phyloP scores from a whole-genome alignment of 2,329 filamentous ascomycete genomes.

The Aschersonia sp. region DNA sequence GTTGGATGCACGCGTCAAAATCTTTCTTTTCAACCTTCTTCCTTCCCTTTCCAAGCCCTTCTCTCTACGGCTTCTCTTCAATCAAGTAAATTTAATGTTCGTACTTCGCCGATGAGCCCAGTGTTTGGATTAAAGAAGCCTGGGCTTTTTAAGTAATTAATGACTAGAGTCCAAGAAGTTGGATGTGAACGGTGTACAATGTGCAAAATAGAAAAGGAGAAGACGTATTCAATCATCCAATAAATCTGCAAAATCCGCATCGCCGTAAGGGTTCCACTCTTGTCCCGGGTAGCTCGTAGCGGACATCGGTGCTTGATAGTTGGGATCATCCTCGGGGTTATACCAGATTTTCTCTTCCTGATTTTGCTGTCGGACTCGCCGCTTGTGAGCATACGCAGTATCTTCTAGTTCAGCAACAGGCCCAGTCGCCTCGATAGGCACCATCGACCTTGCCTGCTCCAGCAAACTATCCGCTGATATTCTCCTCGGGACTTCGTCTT shows the following conservation, averaged over 20 bases:
- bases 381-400: conserved; percentile 28
- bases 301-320: conserved; percentile 39
- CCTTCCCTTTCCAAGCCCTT: too few species aligned
- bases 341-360: conserved; percentile 41
- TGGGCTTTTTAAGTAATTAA: too few species aligned
- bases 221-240: not conserved
- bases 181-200: too few species aligned
- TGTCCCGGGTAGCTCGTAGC: conserved; percentile 56
- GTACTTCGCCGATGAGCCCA: too few species aligned
- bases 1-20: too few species aligned
- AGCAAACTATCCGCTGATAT: conserved; percentile 1
- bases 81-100: too few species aligned
- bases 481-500: not conserved
- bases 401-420: conserved; percentile 22
- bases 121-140: too few species aligned
- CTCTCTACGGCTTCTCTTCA: too few species aligned
- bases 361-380: conserved; percentile 25
- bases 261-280: conserved; percentile 49
- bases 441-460: not conserved
- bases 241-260: conserved; percentile 13
- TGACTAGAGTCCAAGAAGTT: too few species aligned
- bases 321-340: conserved; percentile 18
- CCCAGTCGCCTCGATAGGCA: conserved; percentile 1
- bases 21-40: too few species aligned
- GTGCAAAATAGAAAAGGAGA: too few species aligned